Conservation (phyloP, 2,329 filamentous ascomycete genomes). For the Trichoderma endophyticum region DNA sequence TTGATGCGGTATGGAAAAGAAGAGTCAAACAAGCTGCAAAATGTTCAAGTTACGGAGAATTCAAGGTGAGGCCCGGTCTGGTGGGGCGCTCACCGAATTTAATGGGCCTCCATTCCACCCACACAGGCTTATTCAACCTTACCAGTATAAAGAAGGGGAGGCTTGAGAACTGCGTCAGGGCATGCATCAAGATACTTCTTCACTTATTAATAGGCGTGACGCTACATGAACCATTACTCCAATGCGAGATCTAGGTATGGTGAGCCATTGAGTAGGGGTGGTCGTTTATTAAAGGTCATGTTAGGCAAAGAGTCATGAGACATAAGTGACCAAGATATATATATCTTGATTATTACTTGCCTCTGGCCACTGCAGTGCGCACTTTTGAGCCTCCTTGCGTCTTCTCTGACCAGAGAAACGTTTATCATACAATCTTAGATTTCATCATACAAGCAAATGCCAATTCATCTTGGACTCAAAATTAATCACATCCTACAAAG, state of each 20-base stretch:
- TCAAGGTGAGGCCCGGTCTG: constrained; percentile 12
- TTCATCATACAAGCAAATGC: neutral
- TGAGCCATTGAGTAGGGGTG: too few species aligned
- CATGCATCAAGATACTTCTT: too few species aligned
- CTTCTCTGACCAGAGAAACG: neutral
- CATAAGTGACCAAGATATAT: too few species aligned
- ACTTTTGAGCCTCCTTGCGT: neutral
- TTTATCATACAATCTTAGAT: neutral
- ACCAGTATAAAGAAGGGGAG: neutral
- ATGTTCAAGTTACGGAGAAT: neutral
- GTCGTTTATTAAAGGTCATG: too few species aligned
- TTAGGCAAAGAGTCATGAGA: too few species aligned
- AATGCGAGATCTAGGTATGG: too few species aligned
- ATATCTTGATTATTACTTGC: too few species aligned
- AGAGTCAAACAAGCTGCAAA: neutral
- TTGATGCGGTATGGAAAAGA: neutral
- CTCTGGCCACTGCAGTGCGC: neutral
- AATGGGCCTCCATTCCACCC: neutral
- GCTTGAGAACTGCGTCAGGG: neutral
- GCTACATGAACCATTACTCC: too few species aligned
- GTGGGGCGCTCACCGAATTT: constrained; percentile 7
- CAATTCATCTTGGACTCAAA: neutral
- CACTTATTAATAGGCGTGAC: too few species aligned
- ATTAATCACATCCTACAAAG: neutral
- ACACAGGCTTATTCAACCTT: neutral